Conservation (phyloP, 345 rosid genomes). For the Pseudoturritis turrita region DNA sequence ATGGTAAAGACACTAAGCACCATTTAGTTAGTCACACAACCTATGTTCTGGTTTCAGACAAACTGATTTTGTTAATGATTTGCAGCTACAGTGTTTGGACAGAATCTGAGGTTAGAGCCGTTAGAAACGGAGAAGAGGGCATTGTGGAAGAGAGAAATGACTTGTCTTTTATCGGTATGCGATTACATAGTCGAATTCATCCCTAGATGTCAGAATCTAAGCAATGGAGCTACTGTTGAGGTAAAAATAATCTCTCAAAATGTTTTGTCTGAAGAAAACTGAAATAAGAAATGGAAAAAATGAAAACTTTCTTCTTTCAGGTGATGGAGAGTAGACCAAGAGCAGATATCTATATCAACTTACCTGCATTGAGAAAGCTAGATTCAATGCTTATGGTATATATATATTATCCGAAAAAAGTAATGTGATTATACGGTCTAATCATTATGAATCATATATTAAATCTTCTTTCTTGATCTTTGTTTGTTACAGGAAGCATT, state of each 20-base stretch:
- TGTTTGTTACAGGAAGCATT: constrained; percentile 64
- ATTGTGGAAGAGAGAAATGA: constrained; percentile 93
- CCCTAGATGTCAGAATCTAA: constrained; percentile 52
- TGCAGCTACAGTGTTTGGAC: constrained; percentile 93
- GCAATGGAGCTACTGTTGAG: constrained; percentile 62
- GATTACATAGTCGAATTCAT: constrained; percentile 72
- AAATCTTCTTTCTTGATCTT: background rate
- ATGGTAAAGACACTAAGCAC: constrained; percentile 45
- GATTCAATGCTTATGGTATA: constrained; percentile 80
- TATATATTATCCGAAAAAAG: background rate
- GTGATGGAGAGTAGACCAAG: constrained; percentile 74
- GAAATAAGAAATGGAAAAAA: constrained; percentile 23
- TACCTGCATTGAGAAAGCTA: constrained; percentile 88
- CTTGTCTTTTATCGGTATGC: constrained; percentile 78
- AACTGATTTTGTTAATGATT: background rate
- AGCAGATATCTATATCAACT: constrained; percentile 77
- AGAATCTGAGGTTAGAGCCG: constrained; percentile 76
- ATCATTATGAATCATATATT: background rate
- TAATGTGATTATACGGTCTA: background rate
- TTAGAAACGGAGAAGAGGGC: constrained; percentile 71
- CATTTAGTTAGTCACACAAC: background rate
- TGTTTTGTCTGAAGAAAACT: background rate
- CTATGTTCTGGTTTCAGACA: background rate
- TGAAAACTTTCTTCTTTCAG: constrained; percentile 27
- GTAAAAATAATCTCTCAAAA: constrained; percentile 33